Conservation (phyloP, 2,329 filamentous ascomycete species). For the Cladosporium sp. region DNA sequence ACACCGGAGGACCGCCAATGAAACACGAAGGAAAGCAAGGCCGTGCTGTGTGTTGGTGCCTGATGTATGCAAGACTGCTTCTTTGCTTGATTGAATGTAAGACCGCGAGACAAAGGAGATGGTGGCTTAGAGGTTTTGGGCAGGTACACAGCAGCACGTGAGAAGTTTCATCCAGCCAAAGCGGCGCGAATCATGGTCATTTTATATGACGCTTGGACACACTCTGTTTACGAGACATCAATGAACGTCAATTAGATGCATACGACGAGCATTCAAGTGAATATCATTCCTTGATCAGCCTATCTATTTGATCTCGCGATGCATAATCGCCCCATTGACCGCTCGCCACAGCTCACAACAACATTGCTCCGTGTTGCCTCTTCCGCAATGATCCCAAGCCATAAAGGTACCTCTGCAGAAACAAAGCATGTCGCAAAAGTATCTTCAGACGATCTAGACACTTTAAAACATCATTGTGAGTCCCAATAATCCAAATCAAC, state of each 20-base stretch:
- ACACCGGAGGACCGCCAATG: constrained; percentile 2
- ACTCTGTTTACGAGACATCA: not conserved
- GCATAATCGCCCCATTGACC: not conserved
- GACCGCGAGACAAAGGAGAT: constrained; percentile 13
- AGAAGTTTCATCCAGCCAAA: constrained; percentile 10
- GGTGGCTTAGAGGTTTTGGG: constrained; percentile 10
- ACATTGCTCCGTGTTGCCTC: not conserved
- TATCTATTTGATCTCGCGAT: not conserved
- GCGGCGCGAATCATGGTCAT: constrained; percentile 6
- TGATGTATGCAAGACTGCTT: constrained; percentile 2
- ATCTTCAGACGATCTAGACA: not conserved
- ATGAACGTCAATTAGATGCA: not conserved
- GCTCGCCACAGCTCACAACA: not conserved
- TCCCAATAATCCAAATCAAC: not conserved
- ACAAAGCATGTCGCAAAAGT: not conserved
- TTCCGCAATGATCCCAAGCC: not conserved
- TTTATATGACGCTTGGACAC: not conserved
- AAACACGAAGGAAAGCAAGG: not conserved
- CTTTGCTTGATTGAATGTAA: constrained; percentile 6
- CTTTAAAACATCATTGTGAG: not conserved
- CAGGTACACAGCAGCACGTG: constrained; percentile 17
- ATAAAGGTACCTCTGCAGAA: not conserved
- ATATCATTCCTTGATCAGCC: not conserved
- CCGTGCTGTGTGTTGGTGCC: constrained; percentile 2
- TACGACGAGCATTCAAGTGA: not conserved